Conservation (phyloP, 805 yeast species). For the Cyberlindnera euphorbiae region DNA sequence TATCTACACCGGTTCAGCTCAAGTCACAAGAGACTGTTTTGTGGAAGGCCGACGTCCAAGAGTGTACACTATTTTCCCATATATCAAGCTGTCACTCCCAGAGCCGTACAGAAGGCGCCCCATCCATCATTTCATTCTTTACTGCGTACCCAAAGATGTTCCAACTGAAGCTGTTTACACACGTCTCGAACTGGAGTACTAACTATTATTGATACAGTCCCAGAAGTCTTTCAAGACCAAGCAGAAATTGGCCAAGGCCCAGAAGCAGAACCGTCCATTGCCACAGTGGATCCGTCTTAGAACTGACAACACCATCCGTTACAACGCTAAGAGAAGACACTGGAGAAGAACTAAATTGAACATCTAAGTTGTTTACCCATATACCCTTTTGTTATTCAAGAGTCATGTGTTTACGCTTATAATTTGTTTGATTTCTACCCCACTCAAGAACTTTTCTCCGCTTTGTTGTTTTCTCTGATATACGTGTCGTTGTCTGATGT, state of each 20-base stretch:
- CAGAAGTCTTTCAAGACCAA: constrained; percentile 95
- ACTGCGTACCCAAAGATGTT: too few relatives aligned
- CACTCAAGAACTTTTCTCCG: constrained; percentile 5
- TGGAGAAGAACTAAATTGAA: constrained; percentile 99
- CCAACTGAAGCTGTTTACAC: too few relatives aligned
- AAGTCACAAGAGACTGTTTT: too few relatives aligned
- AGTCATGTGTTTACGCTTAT: constrained; percentile 7
- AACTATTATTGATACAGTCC: constrained; percentile 43
- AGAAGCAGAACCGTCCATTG: constrained; percentile 98
- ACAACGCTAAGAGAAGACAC: constrained; percentile 99
- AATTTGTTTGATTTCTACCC: constrained; percentile 10
- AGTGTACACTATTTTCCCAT: too few relatives aligned
- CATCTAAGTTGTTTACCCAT: constrained; percentile 53
- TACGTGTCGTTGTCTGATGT: neutral
- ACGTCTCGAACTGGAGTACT: too few relatives aligned
- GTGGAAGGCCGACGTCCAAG: too few relatives aligned
- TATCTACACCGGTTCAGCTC: too few relatives aligned
- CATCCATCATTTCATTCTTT: too few relatives aligned
- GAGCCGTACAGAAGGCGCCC: too few relatives aligned
- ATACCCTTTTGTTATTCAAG: constrained; percentile 1
- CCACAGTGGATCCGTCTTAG: constrained; percentile 99
- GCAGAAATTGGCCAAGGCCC: constrained; percentile 98
- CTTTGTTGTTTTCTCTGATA: constrained; percentile 1
- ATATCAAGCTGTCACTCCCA: too few relatives aligned
- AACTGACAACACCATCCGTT: constrained; percentile 96